Base-by-base conservation (phyloP, 495 filamentous ascomycete genomes). In the Parathielavia hyrcaniae region DNA sequence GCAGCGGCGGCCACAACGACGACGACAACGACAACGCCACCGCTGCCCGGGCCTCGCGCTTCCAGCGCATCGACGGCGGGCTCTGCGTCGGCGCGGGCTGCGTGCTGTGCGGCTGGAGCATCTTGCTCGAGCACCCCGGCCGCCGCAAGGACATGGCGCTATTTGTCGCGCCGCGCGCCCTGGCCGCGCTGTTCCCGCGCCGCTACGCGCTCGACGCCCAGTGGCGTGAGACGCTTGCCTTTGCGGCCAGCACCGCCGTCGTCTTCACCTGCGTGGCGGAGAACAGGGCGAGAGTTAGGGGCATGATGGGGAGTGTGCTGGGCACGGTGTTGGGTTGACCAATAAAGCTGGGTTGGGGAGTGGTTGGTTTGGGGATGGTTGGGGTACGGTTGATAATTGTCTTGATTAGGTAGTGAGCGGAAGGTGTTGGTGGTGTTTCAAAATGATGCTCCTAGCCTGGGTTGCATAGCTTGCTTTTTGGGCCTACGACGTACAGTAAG, bases 151-250 rank as follows among this genome's bases (percentile, higher is more conserved):
- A 96, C 60, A 75, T 96, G 63, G 84, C 84, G 30, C 75, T 95
- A 46, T 97, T 95, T 73, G 90, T 97, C 59, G 85, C 86, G 56
- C 91, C 91, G 1, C 77, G 90, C 55, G 91, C 91, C 40, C 76
- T 87, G 62, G 90, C 88, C 17, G 88, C 85, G 22, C 67, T 91
- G 50, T 71, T 95, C 23, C 91, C 91, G 43, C 76, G 91, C 60
- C 73, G 79, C 41, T 96, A 96, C 71, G 69, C 82, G 1, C 53
- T 62, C 47, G 71, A 88, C 74, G 78, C 87, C 72, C 81, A 86
- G 71, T 89, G 87, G 84, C 79, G 83, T 57, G 91, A 96, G 75
- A 85, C 79, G 44, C 59, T 83, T 50, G 82, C 80, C 10, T 96
- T 96, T 68, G 83, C 88, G 0, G 48, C 84, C 39, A 89, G 87